Base-by-base conservation (phyloP, 495 filamentous ascomycete species). In the Penicillium pancosmium region DNA sequence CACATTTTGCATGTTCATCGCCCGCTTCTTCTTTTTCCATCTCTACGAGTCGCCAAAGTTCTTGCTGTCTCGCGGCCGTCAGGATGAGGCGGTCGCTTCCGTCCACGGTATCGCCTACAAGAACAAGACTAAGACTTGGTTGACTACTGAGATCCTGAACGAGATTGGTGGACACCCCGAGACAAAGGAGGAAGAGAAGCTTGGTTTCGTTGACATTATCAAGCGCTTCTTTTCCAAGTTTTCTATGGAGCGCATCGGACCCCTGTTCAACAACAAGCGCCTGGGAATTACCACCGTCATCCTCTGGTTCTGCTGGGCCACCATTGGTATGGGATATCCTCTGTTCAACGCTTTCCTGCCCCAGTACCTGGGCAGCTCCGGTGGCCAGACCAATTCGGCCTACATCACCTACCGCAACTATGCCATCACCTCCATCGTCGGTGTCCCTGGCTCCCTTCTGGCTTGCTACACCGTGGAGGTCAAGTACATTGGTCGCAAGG, bases 41-140 rank as follows among this genome's bases (percentile, higher is more conserved):
- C 82, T 95, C 16, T 90, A 84, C 68, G 91, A 94, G 71, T 90
- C 87, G 7, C 91, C 91, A 23, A 95, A 93, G 71, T 93, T 82
- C 65, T 69, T 92, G 34, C 87, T 93, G 68, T 86, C 86, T 3
- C 82, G 85, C 43, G 90, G 89, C 3, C 76, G 80, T 19, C 88
- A 92, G 61, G 81, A 82, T n/a, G 82, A 90, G 40, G 91, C 91
- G 18, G 89, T 92, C 11, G 78, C 81, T 12, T 77, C 89, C 9
- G 84, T 92, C 2, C 86, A 90, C 53, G 81, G 79, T 9, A 80
- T 84, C 18, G 82, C 82, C 2, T 77, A 82, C 66, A 77, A 78
- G 70, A 84, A 84, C 72, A 67, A 69, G 58, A 61, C 72, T 33
- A 73, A 78, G 64, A 83, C 81, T 0, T 84, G 81, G 81, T 62